Base-by-base conservation (phyloP, 768 basidiomycete species). In the Myochromella boudieri region DNA sequence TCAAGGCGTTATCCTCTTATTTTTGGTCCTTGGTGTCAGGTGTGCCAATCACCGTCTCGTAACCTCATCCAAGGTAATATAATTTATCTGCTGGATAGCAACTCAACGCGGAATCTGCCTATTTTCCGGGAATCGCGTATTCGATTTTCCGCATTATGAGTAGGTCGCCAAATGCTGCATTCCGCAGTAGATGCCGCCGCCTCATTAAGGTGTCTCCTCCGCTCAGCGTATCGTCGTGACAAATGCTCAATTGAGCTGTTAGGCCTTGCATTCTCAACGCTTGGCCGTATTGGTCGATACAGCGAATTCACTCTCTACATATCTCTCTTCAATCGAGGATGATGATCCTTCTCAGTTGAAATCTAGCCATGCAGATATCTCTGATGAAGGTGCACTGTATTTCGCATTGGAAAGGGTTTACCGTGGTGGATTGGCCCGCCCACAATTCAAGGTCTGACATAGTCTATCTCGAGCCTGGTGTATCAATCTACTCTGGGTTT, bases 1-100 rank as follows among this genome's bases (percentile, higher is more conserved):
- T 17, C 27, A 54, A 91, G 89, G 57, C 81, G 82, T 2, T 89
- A 90, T 66, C 89, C 89, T 17, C 69, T 88, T 29, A 77, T 90
- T 46, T 91, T 91, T 60, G 89, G 89, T 2, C 63, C 71, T 21
- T 82, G 82, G 81, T 70, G 74, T 59, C 74, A 75, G 70, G 87
- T 84, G 68, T n/a, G 33, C 33, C 5, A 6, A 14, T 34, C n/a
- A 29, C 14, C 7, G n/a, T 34, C 18, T n/a, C 60, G 32, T 14
- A 37, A 33, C 20, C 15, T 18, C 9, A 42, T 34, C 45, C 37
- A 51, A 48, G 44, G 44, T 22, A 25, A 14, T 43, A 18, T 7
- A 11, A 11, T 34, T 21, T 26, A 6, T 26, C 33, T 39, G 31
- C 21, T 36, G 21, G 18, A n/a, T 29, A 88, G 85, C 80, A 78